Percentiles rank a stretch among this genome's conserved stretches.
Conservation (phyloP, 371 early-diverging fungal species). For the Mortierella sp. region DNA sequence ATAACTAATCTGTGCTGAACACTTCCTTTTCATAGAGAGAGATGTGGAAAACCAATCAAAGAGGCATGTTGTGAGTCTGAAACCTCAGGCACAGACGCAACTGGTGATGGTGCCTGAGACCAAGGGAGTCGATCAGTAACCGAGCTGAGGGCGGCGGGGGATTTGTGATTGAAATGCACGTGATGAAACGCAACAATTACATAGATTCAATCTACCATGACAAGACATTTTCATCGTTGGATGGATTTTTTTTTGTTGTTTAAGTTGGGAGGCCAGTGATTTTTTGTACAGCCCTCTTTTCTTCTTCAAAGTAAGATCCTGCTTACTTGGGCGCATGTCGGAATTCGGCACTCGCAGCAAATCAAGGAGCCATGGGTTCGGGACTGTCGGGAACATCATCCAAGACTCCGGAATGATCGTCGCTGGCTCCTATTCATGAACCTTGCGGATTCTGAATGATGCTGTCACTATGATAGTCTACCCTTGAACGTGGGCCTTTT, state of each 20-base stretch:
- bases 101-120: background rate
- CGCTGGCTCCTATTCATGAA: background rate
- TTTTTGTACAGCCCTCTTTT: conserved; percentile 48
- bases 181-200: background rate
- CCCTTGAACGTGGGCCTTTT: background rate
- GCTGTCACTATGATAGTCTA: background rate
- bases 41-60: no score
- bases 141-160: no score
- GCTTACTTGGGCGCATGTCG: conserved; percentile 4
- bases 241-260: conserved; percentile 3
- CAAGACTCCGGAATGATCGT: background rate
- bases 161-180: background rate
- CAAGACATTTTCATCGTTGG: background rate
- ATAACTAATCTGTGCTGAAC: background rate
- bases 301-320: conserved; percentile 49
- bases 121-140: background rate
- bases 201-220: background rate
- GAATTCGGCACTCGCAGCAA: background rate
- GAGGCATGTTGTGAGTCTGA: background rate
- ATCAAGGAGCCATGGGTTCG: background rate
- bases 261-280: conserved; percentile 10
- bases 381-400: background rate
- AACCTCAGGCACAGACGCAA: conserved; percentile 1
- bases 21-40: no score
- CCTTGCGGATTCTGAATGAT: background rate